These are phyloP conservation scores for Suhomyces sp. DNA, from an alignment of 805 yeast species.

Conservation along the genomic window DNA sequence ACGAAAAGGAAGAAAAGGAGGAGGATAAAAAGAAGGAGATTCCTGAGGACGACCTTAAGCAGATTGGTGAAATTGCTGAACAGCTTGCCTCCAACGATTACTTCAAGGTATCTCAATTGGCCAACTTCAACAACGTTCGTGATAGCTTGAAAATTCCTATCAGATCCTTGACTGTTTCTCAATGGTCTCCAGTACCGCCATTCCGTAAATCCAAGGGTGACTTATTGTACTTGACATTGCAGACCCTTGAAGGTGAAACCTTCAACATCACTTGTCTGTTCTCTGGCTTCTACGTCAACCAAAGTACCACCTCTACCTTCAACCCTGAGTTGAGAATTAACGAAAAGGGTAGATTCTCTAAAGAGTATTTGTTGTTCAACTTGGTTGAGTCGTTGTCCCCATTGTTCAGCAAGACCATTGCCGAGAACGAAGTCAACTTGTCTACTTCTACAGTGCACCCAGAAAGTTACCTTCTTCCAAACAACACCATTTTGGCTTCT, in stretches of 20 bases:
- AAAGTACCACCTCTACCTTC: constrained; percentile 62
- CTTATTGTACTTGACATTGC: constrained; percentile 67
- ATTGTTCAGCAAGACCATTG: constrained; percentile 51
- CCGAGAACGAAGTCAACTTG: constrained; percentile 47
- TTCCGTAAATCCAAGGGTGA: constrained; percentile 67
- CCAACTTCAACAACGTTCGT: constrained; percentile 28
- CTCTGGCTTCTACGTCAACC: constrained; percentile 77
- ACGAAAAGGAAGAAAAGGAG: constrained; percentile 11
- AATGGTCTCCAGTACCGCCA: constrained; percentile 84
- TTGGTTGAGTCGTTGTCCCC: constrained; percentile 68
- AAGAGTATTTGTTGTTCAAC: constrained; percentile 53
- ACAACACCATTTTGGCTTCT: constrained; percentile 54
- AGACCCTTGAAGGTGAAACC: constrained; percentile 78
- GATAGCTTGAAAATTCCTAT: constrained; percentile 47
- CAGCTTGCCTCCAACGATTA: constrained; percentile 9
- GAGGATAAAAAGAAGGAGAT: constrained; percentile 26
- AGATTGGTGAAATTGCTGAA: constrained; percentile 7
- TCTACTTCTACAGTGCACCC: constrained; percentile 40
- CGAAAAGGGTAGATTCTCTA: constrained; percentile 32
- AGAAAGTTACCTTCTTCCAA: constrained; percentile 59
- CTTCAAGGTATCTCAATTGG: constrained; percentile 10
- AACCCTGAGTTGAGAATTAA: constrained; percentile 56
- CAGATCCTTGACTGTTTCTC: constrained; percentile 55
- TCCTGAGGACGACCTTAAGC: constrained; percentile 9
- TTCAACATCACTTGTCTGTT: constrained; percentile 75